Evolutionary conservation across 768 basidiomycete species (phyloP).

Genomic region (Cyathus striatus): DNA sequence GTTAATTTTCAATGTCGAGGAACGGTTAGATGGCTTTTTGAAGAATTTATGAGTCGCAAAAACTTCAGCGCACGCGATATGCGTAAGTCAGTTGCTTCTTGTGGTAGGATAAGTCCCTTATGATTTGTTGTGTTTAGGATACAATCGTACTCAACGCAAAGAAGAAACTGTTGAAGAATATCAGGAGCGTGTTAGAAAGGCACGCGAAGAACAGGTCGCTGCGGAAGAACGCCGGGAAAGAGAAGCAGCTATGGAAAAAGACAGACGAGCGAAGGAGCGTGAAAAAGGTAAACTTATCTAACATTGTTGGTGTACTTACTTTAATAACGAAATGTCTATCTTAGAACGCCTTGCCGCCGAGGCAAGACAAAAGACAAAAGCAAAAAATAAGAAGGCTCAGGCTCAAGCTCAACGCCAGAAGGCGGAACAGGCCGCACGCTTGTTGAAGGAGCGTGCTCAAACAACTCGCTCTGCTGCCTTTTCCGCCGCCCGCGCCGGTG

Average conservation of each 20-base stretch:
- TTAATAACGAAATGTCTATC: constrained; percentile 1
- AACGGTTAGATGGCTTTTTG: constrained; percentile 27
- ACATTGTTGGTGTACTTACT: too few relatives aligned
- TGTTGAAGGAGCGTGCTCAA: constrained; percentile 47
- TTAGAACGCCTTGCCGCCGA: constrained; percentile 54
- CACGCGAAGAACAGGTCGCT: constrained; percentile 47
- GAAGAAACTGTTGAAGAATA: constrained; percentile 50
- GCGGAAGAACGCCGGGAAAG: constrained; percentile 48
- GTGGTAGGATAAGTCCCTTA: neutral
- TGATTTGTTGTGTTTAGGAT: constrained; percentile 2
- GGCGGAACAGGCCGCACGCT: constrained; percentile 43
- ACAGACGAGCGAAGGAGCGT: constrained; percentile 40
- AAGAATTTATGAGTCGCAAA: constrained; percentile 34
- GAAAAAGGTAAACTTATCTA: constrained; percentile 37
- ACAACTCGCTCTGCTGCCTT: constrained; percentile 57
- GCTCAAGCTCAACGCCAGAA: constrained; percentile 43
- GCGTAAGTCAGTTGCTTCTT: neutral
- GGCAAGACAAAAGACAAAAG: constrained; percentile 50
- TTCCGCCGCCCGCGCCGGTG: constrained; percentile 54
- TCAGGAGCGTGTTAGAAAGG: constrained; percentile 41
- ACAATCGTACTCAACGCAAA: constrained; percentile 15
- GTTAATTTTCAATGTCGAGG: too few relatives aligned
- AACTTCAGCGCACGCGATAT: neutral
- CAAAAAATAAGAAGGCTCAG: constrained; percentile 50
- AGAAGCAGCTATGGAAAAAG: constrained; percentile 46